phyloP scores from a whole-genome alignment of 1,139 yeast genomes.

The Yamadazyma trypodendri region DNA sequence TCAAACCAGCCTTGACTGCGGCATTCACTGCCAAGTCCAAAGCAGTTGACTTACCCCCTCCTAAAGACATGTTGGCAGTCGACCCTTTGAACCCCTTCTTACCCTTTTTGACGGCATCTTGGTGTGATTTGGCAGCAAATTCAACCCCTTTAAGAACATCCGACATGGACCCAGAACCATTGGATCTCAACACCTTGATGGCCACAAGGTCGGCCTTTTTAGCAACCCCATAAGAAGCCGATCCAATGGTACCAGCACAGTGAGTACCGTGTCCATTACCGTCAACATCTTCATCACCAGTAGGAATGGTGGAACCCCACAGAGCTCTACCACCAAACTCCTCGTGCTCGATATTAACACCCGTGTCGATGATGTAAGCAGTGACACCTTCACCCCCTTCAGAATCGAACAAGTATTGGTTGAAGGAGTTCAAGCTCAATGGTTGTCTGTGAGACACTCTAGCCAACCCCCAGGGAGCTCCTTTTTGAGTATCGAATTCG shows the following conservation, averaged over 20 bases:
- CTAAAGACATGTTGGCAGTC: constrained; percentile 44
- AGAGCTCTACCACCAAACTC: constrained; percentile 44
- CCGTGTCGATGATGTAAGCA: constrained; percentile 46
- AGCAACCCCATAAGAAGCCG: constrained; percentile 43
- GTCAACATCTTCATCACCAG: constrained; percentile 35
- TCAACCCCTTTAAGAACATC: constrained; percentile 46
- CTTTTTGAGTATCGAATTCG: constrained; percentile 35
- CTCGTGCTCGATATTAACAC: constrained; percentile 39
- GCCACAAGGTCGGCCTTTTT: constrained; percentile 43
- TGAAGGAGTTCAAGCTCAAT: constrained; percentile 50
- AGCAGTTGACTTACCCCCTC: constrained; percentile 43
- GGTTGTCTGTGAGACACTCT: constrained; percentile 45
- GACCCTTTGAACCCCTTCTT: constrained; percentile 45
- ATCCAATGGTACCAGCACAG: constrained; percentile 48
- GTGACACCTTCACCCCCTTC: constrained; percentile 46
- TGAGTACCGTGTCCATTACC: constrained; percentile 59
- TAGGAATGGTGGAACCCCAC: constrained; percentile 43
- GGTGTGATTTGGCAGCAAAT: constrained; percentile 40
- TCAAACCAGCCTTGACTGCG: constrained; percentile 40
- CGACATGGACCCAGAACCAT: constrained; percentile 42
- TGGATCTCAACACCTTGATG: constrained; percentile 40
- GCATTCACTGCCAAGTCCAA: constrained; percentile 45
- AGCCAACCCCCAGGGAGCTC: constrained; percentile 37
- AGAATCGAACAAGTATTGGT: constrained; percentile 34
- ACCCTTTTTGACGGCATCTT: constrained; percentile 24